Evolutionary conservation across 2,329 filamentous ascomycete species (phyloP), one percentile per base, ranked within the genome.

Genomic region (Cryphonectria radicalis): DNA sequence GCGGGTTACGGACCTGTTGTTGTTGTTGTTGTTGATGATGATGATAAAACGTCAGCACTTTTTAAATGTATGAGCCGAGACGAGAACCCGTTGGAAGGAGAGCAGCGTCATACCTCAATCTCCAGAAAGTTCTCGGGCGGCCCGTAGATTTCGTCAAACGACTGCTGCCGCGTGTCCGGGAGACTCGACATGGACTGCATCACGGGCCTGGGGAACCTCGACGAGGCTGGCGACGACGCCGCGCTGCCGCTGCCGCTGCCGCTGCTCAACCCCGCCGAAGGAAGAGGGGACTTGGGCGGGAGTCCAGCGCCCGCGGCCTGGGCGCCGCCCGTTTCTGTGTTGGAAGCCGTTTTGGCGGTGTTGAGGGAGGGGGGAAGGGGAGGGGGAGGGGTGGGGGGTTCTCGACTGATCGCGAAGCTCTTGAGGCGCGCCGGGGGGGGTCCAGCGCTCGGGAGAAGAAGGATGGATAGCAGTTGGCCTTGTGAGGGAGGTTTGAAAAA

Each of bases 41-140:
- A 28, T 28, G 28, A 28, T 28, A n/a, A 40, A 40, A 40, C 8
- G 10, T 40, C 37, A 40, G 37, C 37, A 40, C 37, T 40, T 40
- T 40, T 11, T 28, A 28, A 28, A 28, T 46, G 5, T 22, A 17
- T 46, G 46, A 50, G 46, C 17, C 4, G 46, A n/a, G 46, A 50
- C 13, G 28, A 19, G 2, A 11, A 46, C 17, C 32, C 32, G 32
- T 32, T 4, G 32, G 3, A 28, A 28, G 17, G 5, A 28, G 25
- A 8, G 1, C 4, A 59, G 10, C 84, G 71, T 28, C 28, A 28
- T 81, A 96, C 95, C 87, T 99, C 96, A 75, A 99, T 97, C 86
- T 99, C 96, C 69, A 99, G 89, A 80, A 98, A 98, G 86, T 99
- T 99, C 87, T 99, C 96, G 7, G 96, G 96, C 64, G 95, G 94